Base-by-base conservation (phyloP, 371 early-diverging fungal species). In the Batkoa obscura region DNA sequence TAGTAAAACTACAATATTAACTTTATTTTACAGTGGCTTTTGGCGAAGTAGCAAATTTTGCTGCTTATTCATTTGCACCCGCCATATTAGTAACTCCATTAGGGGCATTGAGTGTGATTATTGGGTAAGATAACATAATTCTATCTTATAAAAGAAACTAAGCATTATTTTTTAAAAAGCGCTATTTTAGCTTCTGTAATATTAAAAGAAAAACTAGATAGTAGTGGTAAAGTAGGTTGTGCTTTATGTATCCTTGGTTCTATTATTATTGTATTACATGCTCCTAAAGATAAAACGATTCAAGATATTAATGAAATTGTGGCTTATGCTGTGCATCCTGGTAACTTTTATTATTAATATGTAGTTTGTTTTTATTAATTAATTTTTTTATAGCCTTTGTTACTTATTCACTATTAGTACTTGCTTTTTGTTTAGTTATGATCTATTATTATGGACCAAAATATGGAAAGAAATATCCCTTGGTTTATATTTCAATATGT, bases 31-130 rank as follows among this genome's bases (percentile, higher is more conserved):
- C 62, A 84, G 83, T 92, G 93, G 83, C 80, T 2, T 64, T 84
- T 30, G 94, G 94, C 46, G 94, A 94, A 72, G 66, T 86, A 30
- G 75, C 84, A 51, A 93, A 93, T 71, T 90, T 92, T 73, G 80
- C 83, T 4, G 94, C 90, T 0, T 93, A 92, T 65, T 78, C 90
- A 39, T 92, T 81, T 72, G 90, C 93, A 39, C 93, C 93, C 0
- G 87, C 92, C 36, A 88, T 90, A 56, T 73, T 91, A 32, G 88
- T 93, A 5, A 90, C 93, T 32, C 92, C 93, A 2, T 70, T 91
- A 46, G 92, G 93, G 36, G 85, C 87, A 1, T 71, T 93, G n/a
- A 80, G 80, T 63, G 93, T 92, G 15, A 80, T 90, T 52, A 73
- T 90, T 35, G 83, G 82, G 79, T 79, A 72, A 56, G 59, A 52